Percentiles rank a stretch among this genome's conserved stretches.
Evolutionary conservation across 805 yeast genomes (phyloP).

Genomic region (Cyberlindnera mycetangii): DNA sequence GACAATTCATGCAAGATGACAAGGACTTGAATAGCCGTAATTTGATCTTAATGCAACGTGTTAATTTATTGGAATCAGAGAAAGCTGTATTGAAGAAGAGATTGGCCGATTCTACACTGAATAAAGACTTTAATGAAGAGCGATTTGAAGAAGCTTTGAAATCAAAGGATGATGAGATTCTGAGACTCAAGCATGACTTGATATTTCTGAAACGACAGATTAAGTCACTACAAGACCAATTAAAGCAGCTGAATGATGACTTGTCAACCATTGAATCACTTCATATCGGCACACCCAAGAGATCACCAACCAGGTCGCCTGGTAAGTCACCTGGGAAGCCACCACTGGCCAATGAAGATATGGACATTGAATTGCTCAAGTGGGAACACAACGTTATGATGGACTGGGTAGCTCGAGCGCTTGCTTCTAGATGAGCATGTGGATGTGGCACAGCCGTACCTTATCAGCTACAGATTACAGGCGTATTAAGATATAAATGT

Average conservation of each 20-base stretch:
- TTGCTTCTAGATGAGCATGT: too few relatives aligned
- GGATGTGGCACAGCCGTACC: too few relatives aligned
- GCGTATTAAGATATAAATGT: too few relatives aligned
- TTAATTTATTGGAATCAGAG: constrained; percentile 16
- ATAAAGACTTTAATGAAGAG: neutral
- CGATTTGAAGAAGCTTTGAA: neutral
- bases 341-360: neutral
- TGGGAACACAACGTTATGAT: constrained; percentile 18
- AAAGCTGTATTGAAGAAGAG: constrained; percentile 12
- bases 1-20: constrained; percentile 20
- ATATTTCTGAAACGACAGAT: neutral
- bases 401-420: constrained; percentile 9
- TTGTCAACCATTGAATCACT: constrained; percentile 2
- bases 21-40: constrained; percentile 21
- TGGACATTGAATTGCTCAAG: constrained; percentile 5
- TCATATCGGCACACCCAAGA: neutral
- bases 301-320: neutral
- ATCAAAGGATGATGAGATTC: constrained; percentile 1
- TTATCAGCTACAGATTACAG: too few relatives aligned
- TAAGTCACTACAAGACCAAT: constrained; percentile 5
- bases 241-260: constrained; percentile 11
- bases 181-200: constrained; percentile 1
- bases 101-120: neutral
- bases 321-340: neutral
- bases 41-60: constrained; percentile 19